Evolutionary conservation across 345 rosid genomes (phyloP).

Genomic region (Salix udensis): DNA sequence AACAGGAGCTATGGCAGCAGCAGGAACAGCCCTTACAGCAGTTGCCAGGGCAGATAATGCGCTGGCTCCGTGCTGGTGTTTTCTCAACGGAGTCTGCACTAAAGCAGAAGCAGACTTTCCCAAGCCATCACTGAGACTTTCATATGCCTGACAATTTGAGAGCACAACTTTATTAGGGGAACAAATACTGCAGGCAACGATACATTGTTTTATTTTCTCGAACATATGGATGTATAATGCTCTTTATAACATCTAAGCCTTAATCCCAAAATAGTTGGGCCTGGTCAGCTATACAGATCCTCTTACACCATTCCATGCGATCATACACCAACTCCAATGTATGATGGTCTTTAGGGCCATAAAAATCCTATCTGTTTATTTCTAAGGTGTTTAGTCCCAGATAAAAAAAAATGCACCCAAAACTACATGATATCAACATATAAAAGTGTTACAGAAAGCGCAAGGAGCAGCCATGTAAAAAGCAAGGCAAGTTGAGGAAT

Average conservation of each 20-base stretch:
- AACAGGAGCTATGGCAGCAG: conserved; percentile 90
- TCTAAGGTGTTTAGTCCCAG: background rate
- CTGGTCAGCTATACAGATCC: no score
- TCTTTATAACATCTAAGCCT: no score
- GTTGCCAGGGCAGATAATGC: conserved; percentile 79
- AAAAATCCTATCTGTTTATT: background rate
- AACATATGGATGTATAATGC: background rate
- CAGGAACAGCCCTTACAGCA: conserved; percentile 76
- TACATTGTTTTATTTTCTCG: background rate
- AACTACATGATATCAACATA: background rate
- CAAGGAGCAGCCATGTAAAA: background rate
- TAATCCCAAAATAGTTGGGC: no score
- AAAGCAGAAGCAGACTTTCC: conserved; percentile 89
- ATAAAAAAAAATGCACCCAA: background rate
- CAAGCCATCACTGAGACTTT: conserved; percentile 76
- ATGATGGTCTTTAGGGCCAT: background rate
- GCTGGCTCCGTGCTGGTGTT: conserved; percentile 79
- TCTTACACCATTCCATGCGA: background rate
- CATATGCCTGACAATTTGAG: conserved; percentile 59
- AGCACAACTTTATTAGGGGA: conserved; percentile 7
- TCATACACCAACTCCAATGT: background rate
- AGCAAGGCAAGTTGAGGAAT: conserved; percentile 7
- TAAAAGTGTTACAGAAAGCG: background rate
- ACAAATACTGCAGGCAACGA: background rate
- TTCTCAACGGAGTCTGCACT: conserved; percentile 71